Conservation (phyloP, 148 eudicot genomes). For the Simmondsia chinensis region DNA sequence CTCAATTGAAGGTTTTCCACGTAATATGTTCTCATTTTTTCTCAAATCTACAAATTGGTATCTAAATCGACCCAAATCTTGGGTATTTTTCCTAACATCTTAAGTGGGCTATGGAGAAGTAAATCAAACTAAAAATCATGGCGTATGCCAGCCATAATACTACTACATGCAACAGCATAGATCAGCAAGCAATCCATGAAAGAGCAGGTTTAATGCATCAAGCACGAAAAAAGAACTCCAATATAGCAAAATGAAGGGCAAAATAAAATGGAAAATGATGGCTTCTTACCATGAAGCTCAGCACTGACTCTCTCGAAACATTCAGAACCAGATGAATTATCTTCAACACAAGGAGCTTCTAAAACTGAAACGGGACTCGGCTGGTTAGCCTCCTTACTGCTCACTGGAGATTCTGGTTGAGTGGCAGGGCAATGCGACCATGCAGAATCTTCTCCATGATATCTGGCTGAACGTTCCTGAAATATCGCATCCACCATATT, state of each 20-base stretch:
- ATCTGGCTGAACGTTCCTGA: slow-evolving; percentile 29
- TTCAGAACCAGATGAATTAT: slow-evolving; percentile 69
- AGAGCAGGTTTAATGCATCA: neutral
- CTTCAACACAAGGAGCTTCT: slow-evolving; percentile 56
- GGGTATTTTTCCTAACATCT: too few species aligned
- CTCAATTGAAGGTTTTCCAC: too few species aligned
- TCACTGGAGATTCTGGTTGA: slow-evolving; percentile 48
- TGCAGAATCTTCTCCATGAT: slow-evolving; percentile 21
- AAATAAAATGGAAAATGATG: too few species aligned
- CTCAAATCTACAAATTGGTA: too few species aligned
- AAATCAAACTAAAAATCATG: too few species aligned
- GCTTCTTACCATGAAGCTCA: slow-evolving; percentile 65
- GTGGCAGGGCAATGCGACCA: slow-evolving; percentile 21
- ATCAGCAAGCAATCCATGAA: neutral
- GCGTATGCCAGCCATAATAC: too few species aligned
- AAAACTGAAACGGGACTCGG: slow-evolving; percentile 79
- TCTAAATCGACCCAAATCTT: too few species aligned
- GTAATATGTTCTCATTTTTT: too few species aligned
- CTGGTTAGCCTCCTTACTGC: slow-evolving; percentile 73
- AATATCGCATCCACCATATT: slow-evolving; percentile 9
- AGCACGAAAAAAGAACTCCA: neutral
- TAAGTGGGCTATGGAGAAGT: too few species aligned
- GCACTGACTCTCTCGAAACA: slow-evolving; percentile 78
- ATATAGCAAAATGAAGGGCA: neutral
- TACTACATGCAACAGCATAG: too few species aligned